Evolutionary conservation across 2,329 filamentous ascomycete species (phyloP).

Genomic region (Conoideocrella luteorostrata): DNA sequence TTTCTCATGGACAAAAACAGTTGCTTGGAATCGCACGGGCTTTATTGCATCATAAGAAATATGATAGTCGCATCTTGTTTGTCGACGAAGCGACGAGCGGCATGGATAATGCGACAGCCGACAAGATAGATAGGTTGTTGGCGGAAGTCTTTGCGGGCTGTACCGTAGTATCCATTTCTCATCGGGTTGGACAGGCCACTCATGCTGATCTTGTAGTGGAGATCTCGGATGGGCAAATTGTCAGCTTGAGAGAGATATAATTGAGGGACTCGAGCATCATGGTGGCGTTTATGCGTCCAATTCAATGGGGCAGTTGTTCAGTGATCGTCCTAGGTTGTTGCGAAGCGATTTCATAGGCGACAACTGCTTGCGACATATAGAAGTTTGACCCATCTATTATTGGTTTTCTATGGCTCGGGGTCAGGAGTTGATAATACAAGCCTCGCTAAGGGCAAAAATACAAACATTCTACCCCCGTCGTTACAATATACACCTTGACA

Average conservation of each 20-base stretch:
- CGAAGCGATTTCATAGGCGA: no score
- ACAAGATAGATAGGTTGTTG: constrained; percentile 2
- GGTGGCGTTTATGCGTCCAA: no score
- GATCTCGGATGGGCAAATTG: neutral
- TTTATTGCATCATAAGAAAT: neutral
- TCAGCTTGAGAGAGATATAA: neutral
- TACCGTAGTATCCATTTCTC: constrained; percentile 4
- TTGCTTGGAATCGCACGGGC: constrained; percentile 11
- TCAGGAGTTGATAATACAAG: no score
- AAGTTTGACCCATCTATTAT: no score
- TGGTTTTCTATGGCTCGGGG: no score
- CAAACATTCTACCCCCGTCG: no score
- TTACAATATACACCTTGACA: no score
- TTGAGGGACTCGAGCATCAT: no score
- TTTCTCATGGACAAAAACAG: constrained; percentile 13
- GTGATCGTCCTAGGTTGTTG: no score
- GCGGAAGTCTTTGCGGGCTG: constrained; percentile 5
- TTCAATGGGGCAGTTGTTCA: no score
- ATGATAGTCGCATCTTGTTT: constrained; percentile 1
- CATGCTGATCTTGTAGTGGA: neutral
- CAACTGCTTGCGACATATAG: no score
- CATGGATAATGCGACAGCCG: constrained; percentile 6
- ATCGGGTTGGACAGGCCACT: neutral
- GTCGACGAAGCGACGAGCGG: constrained; percentile 7
- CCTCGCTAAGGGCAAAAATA: no score